Evolutionary conservation across 306 rosid genomes (phyloP).

Genomic region (Astragalus glycyphyllos): DNA sequence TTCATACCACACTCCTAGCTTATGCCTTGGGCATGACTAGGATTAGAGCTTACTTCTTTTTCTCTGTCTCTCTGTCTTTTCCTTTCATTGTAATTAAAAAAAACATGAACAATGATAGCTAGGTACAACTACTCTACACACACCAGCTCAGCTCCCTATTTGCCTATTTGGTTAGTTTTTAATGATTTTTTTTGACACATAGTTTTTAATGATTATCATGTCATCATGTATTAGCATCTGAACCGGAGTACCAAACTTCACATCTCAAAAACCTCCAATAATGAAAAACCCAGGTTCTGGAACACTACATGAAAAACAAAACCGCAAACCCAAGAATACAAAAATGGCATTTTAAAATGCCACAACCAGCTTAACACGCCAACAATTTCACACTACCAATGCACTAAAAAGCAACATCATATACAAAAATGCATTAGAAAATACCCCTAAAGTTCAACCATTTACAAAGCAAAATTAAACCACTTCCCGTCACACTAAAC

Average conservation of each 20-base stretch:
- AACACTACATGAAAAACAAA: slow-evolving; percentile 8
- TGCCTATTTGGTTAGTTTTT: slow-evolving; percentile 5
- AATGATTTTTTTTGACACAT: too few species aligned
- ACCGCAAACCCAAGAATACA: slow-evolving; percentile 12
- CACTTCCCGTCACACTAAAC: slow-evolving; percentile 16
- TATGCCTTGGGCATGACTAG: too few species aligned
- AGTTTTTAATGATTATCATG: not conserved
- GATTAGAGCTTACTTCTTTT: too few species aligned
- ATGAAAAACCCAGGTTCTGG: not conserved
- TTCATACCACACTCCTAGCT: too few species aligned
- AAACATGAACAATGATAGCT: not conserved
- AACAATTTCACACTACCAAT: slow-evolving; percentile 3
- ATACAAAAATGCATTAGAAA: slow-evolving; percentile 1
- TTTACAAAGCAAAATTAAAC: not conserved
- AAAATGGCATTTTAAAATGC: slow-evolving; percentile 11
- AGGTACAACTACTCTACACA: slow-evolving; percentile 4
- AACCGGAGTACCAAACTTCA: slow-evolving; percentile 7
- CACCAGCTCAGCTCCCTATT: not conserved
- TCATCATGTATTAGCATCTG: not conserved
- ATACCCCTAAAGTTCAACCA: slow-evolving; percentile 7
- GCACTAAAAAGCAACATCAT: slow-evolving; percentile 14
- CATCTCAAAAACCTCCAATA: slow-evolving; percentile 15
- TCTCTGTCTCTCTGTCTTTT: too few species aligned
- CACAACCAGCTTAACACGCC: slow-evolving; percentile 1
- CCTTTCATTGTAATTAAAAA: too few species aligned